Base-by-base conservation (phyloP, 129 eudicot species). In the Deinandra increscens region DNA sequence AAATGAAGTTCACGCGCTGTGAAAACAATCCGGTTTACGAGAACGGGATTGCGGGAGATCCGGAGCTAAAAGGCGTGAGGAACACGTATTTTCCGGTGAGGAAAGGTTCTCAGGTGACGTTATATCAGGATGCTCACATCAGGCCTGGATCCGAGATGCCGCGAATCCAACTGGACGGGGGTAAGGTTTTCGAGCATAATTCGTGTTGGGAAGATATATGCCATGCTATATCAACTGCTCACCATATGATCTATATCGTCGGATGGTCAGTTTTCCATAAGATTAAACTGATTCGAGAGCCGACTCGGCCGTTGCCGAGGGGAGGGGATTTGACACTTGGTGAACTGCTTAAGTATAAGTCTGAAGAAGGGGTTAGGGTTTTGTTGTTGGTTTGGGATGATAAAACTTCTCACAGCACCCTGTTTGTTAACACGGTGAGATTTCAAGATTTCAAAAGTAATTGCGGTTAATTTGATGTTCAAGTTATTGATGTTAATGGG, bases 361-460 rank as follows among this genome's bases (percentile, higher is more conserved):
- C 96, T 0, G 87, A 92, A 69, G 98, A 92, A 81, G 98, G 98
- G 42, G 96, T 92, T 59, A 74, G 98, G 54, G 95, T 92, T 59
- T 73, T 92, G 73, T 62, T 92, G 76, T 64, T 92, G 79, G 84
- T 92, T 70, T 92, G 98, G 98, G 98, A 92, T 75, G 98, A 92
- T 69, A 89, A 86, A 60, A 88, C 98, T 41, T 92, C 98, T 1
- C 96, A 86, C 46, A 78, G 61, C 79, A 86, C 73, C 54, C 72
- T 81, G 56, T 81, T 89, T 41, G 34, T 81, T 56, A 86, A 84
- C 41, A 84, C 95, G 80, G 98, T 92, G 71, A 71, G 81, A 64
- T 33, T 63, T 73, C 68, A 37, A 48, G 66, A 23, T 39, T 38
- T n/a, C n/a, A n/a, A n/a, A n/a, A 56, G 34, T 64, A 9, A 15